Evolutionary conservation across 305 asterid genomes (phyloP).

Genomic region (Fraxinus angustifolia): DNA sequence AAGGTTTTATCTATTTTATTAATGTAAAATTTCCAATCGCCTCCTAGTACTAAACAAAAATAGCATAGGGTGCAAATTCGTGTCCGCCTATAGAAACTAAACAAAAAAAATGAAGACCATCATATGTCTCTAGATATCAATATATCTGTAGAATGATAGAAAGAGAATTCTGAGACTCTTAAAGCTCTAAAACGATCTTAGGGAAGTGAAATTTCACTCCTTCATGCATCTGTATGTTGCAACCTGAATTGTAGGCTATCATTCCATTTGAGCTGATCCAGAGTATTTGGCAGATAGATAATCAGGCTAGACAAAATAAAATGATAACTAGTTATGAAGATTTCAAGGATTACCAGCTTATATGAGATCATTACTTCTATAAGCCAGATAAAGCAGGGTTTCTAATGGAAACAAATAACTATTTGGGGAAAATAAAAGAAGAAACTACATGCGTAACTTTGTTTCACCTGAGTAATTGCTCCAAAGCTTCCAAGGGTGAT

Average conservation of each 20-base stretch:
- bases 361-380: background rate
- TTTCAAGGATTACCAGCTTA: background rate
- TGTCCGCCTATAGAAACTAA: background rate
- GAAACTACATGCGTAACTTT: background rate
- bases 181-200: background rate
- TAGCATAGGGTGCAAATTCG: background rate
- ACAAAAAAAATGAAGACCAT: background rate
- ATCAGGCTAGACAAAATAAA: background rate
- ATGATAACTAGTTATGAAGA: background rate
- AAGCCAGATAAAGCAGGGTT: background rate
- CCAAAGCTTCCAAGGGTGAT: slow-evolving; percentile 97
- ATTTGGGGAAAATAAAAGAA: background rate
- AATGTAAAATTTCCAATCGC: background rate
- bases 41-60: background rate
- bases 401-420: background rate
- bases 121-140: background rate
- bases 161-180: background rate
- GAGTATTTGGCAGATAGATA: background rate
- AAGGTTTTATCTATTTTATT: background rate
- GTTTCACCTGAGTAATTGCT: slow-evolving; percentile 79
- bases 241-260: background rate
- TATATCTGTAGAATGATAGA: background rate
- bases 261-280: slow-evolving; percentile 1
- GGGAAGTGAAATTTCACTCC: background rate
- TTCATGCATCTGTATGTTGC: background rate